These are phyloP conservation scores for Angomonas ambiguus DNA, from an alignment of 208 protist genomes.

Conservation along the genomic window DNA sequence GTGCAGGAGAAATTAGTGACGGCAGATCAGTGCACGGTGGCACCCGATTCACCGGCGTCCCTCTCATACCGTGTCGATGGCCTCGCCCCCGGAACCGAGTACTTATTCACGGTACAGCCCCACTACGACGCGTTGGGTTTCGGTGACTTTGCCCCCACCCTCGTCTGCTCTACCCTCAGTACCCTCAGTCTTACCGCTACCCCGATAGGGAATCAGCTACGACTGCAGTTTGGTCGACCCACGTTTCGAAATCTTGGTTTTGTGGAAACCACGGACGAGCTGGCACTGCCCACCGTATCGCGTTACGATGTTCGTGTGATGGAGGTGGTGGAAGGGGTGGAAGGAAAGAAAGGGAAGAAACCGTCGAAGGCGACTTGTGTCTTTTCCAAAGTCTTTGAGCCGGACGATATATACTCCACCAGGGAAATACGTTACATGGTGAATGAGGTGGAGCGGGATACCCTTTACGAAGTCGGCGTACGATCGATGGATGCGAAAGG, in stretches of 20 bases:
- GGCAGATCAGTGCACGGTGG: constrained; percentile 15
- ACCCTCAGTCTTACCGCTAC: constrained; percentile 39
- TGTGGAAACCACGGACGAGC: not conserved
- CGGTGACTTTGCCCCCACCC: constrained; percentile 76
- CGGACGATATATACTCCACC: constrained; percentile 10
- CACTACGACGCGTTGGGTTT: constrained; percentile 71
- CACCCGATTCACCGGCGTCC: constrained; percentile 8
- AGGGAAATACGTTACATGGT: constrained; percentile 21
- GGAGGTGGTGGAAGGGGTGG: constrained; percentile 14
- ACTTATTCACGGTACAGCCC: constrained; percentile 83
- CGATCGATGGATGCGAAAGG: constrained; percentile 73
- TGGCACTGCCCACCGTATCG: constrained; percentile 22
- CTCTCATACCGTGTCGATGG: constrained; percentile 47
- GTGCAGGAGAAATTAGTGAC: constrained; percentile 24
- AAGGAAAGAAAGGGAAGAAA: not conserved
- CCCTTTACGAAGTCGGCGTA: constrained; percentile 56
- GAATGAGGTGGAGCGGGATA: constrained; percentile 47
- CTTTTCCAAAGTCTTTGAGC: constrained; percentile 10
- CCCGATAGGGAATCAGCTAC: constrained; percentile 28
- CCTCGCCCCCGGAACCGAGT: constrained; percentile 61
- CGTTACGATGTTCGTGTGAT: constrained; percentile 48
- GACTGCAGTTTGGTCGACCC: constrained; percentile 9
- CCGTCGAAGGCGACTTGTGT: not conserved
- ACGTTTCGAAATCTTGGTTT: not conserved
- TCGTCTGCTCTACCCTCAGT: constrained; percentile 57